Evolutionary conservation across 129 eudicot genomes (phyloP), one percentile per base, ranked within the genome.

Genomic region (Saussurea involucrata): DNA sequence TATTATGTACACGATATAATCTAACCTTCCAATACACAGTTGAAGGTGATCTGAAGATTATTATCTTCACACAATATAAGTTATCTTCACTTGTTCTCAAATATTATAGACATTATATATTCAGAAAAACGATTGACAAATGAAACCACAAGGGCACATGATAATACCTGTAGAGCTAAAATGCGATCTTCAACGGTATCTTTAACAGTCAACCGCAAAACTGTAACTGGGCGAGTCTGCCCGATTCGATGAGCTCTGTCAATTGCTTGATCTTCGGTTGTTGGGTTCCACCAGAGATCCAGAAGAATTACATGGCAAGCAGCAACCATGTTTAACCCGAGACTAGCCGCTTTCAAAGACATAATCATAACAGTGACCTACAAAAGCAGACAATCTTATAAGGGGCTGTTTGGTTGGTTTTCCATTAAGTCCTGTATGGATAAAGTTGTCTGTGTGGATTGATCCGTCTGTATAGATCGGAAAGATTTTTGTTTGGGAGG

Each of bases 251-350:
- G 98, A 13, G 97, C 97, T 80, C 98, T 72, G 73, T 94, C 98
- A 40, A 94, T 86, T 65, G 97, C 98, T 85, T 94, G 98, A 78
- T 94, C 98, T 81, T 94, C 98, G 6, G 95, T 94, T 4, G 98
- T 91, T 63, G 98, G 98, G 85, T 94, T 94, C 98, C 98, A 94
- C 98, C 98, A 94, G 1, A 89, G 97, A 79, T 94, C 98, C 82
- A 94, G 81, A 17, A 94, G 91, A 73, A 94, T 73, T 20, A 94
- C 98, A 71, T 86, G 94, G 79, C 92, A 89, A 81, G 98, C 98
- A 33, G 96, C 96, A 66, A 94, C 97, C 98, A 94, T 88, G 86
- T 94, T 94, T 78, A 94, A 83, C 53, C 98, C 98, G 17, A 94
- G 93, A 78, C 98, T 91, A 57, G 98, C 98, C 21, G 98, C 98